Conservation (phyloP, 1,284 basidiomycete species). For the Sporisorium iseilematis-ciliati region DNA sequence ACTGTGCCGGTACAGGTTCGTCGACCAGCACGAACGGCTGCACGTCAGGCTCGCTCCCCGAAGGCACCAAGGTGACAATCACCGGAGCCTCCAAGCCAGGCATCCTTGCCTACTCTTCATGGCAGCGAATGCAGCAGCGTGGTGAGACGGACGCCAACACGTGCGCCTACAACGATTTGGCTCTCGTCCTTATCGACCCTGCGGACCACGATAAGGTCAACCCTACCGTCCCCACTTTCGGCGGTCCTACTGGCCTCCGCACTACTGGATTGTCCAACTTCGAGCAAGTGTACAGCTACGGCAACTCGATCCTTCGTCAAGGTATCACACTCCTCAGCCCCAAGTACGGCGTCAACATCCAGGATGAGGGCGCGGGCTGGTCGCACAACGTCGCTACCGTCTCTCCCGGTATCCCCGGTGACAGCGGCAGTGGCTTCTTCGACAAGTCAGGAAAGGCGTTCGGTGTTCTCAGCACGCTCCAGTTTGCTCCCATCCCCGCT, state of each 20-base stretch:
- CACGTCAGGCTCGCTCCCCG: constrained; percentile 39
- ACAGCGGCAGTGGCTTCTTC: constrained; percentile 51
- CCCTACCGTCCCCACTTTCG: constrained; percentile 54
- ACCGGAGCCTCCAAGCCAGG: constrained; percentile 51
- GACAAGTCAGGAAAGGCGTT: constrained; percentile 49
- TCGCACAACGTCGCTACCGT: constrained; percentile 47
- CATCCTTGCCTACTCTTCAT: constrained; percentile 48
- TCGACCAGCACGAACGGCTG: constrained; percentile 53
- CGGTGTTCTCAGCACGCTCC: constrained; percentile 52
- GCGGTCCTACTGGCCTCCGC: constrained; percentile 51
- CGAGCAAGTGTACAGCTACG: constrained; percentile 55
- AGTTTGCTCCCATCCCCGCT: constrained; percentile 48
- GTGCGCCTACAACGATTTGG: constrained; percentile 56
- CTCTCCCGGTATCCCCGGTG: constrained; percentile 54
- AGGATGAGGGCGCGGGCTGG: constrained; percentile 51
- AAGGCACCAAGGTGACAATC: constrained; percentile 52
- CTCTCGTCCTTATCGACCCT: constrained; percentile 53
- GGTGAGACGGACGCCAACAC: constrained; percentile 50
- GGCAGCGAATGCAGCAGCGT: constrained; percentile 53
- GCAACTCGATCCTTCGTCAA: constrained; percentile 57
- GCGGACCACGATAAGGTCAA: constrained; percentile 54
- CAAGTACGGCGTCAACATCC: constrained; percentile 53
- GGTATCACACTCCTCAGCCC: constrained; percentile 50
- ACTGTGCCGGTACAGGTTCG: constrained; percentile 48
- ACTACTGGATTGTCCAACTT: constrained; percentile 20